A percentile compares a stretch with the other conserved stretches of the same genome.
Conservation (phyloP, 78 protist genomes). For the Dictyostelium firmibasis region DNA sequence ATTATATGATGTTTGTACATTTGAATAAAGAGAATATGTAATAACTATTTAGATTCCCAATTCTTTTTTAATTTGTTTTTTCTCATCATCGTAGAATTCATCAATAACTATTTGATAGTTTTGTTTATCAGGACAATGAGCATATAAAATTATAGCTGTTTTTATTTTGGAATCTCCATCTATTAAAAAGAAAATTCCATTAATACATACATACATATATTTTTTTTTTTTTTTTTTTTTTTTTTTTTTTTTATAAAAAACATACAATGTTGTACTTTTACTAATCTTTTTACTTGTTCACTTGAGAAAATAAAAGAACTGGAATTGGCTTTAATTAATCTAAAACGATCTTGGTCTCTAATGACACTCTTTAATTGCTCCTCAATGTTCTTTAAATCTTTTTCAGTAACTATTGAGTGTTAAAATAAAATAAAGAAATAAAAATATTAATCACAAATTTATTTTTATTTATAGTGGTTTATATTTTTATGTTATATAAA, state of each 20-base stretch:
- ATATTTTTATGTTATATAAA: too few relatives aligned
- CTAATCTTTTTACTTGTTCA: constrained; percentile 39
- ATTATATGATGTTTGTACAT: too few relatives aligned
- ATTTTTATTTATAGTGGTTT: too few relatives aligned
- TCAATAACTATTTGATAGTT: constrained; percentile 25
- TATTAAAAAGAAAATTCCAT: too few relatives aligned
- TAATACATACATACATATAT: too few relatives aligned
- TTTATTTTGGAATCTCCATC: not conserved
- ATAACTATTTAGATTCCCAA: not conserved
- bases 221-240: too few relatives aligned
- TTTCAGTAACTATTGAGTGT: not conserved
- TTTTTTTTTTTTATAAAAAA: not conserved
- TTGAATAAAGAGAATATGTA: too few relatives aligned
- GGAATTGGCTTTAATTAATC: constrained; percentile 39
- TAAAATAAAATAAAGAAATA: too few relatives aligned
- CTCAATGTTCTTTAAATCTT: constrained; percentile 50
- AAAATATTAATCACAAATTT: too few relatives aligned
- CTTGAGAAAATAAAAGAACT: constrained; percentile 2
- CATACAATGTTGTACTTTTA: constrained; percentile 52
- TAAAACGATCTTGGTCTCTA: constrained; percentile 53
- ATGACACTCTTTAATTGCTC: constrained; percentile 54
- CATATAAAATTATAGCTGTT: not conserved
- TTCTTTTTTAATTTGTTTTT: not conserved
- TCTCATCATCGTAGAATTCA: constrained; percentile 2
- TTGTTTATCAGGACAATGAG: not conserved